Conservation (phyloP, 2,329 filamentous ascomycete genomes). For the Exophiala xenobiotica region DNA sequence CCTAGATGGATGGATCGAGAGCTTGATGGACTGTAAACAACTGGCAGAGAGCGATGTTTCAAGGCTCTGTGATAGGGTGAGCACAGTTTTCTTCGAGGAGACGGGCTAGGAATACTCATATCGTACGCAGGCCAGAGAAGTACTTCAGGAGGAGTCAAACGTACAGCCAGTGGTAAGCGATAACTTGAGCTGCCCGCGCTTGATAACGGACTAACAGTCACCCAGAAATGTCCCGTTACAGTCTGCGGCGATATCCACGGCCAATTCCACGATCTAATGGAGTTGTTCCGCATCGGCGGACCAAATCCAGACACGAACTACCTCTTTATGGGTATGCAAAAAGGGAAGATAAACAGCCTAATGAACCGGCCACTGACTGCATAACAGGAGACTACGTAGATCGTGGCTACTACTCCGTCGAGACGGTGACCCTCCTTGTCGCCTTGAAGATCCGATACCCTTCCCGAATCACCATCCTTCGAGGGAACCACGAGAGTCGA, state of each 20-base stretch:
- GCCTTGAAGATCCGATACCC: conserved; percentile 98
- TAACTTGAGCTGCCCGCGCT: conserved; percentile 9
- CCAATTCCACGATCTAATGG: conserved; percentile 98
- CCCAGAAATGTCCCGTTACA: conserved; percentile 93
- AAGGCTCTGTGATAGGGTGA: conserved; percentile 94
- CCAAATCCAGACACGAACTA: conserved; percentile 99
- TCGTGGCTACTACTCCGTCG: conserved; percentile 97
- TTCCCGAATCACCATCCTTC: conserved; percentile 94
- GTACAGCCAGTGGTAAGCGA: conserved; percentile 88
- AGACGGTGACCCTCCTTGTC: conserved; percentile 94
- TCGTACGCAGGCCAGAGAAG: conserved; percentile 74
- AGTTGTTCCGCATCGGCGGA: conserved; percentile 98
- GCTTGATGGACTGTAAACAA: conserved; percentile 98
- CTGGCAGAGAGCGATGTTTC: conserved; percentile 91
- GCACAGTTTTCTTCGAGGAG: conserved; percentile 34
- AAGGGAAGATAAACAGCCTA: neutral
- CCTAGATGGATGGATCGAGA: conserved; percentile 97
- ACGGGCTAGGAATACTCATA: conserved; percentile 12
- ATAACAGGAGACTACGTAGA: conserved; percentile 89
- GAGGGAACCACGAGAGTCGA: conserved; percentile 97
- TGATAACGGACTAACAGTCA: conserved; percentile 14
- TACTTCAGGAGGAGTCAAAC: conserved; percentile 95
- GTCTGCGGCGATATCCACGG: conserved; percentile 99
- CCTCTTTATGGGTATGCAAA: conserved; percentile 86
- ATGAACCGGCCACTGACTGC: conserved; percentile 9